Conservation (phyloP, 805 yeast genomes). For the Henningerozyma blattae region DNA sequence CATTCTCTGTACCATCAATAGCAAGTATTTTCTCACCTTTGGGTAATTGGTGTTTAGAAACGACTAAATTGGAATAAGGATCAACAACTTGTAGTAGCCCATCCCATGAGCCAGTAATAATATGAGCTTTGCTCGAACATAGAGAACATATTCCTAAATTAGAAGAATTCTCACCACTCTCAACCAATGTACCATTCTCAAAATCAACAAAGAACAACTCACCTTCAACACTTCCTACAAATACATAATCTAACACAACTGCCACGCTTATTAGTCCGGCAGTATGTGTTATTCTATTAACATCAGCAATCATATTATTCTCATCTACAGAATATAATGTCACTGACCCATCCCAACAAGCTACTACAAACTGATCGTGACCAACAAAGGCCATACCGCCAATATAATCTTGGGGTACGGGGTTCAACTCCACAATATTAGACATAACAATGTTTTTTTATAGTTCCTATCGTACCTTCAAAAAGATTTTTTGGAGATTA, state of each 20-base stretch:
- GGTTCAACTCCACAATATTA: constrained; percentile 4
- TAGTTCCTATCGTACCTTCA: too few species aligned
- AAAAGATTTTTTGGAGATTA: too few species aligned
- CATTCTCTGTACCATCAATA: not conserved
- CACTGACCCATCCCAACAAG: constrained; percentile 48
- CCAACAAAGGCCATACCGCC: constrained; percentile 16
- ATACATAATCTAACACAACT: constrained; percentile 13
- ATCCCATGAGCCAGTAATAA: constrained; percentile 57
- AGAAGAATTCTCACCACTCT: constrained; percentile 24
- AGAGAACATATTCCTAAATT: constrained; percentile 4
- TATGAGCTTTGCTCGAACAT: constrained; percentile 8
- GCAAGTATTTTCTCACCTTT: constrained; percentile 28
- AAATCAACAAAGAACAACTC: constrained; percentile 39
- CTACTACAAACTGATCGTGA: constrained; percentile 30
- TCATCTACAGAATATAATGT: constrained; percentile 30
- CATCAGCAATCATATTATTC: constrained; percentile 4
- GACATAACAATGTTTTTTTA: too few species aligned
- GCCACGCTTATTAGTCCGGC: constrained; percentile 4
- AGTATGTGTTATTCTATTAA: constrained; percentile 3
- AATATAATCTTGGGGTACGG: constrained; percentile 16
- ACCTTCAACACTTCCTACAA: constrained; percentile 44
- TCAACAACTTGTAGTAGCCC: constrained; percentile 39
- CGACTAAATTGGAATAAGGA: constrained; percentile 17
- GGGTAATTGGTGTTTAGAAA: constrained; percentile 1
- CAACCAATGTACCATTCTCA: constrained; percentile 28